phyloP scores from a whole-genome alignment of 1,139 yeast genomes.

The Geotrichum australiense region DNA sequence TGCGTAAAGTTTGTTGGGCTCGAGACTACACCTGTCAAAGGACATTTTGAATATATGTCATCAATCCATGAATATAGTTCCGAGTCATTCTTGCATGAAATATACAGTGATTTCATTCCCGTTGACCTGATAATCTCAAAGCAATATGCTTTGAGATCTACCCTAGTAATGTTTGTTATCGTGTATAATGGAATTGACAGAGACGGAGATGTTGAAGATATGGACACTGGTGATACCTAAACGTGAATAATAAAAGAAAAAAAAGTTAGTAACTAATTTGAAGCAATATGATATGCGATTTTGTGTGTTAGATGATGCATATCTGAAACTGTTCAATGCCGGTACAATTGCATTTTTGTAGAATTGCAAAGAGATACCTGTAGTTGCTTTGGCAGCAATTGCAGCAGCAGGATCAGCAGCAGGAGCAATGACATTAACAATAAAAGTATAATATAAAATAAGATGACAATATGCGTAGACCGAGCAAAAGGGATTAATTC shows the following conservation, averaged over 20 bases:
- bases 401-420: neutral
- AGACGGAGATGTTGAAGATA: constrained; percentile 33
- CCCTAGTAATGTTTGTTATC: constrained; percentile 51
- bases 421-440: constrained; percentile 1
- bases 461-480: neutral
- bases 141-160: constrained; percentile 61
- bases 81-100: constrained; percentile 69
- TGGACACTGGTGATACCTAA: constrained; percentile 11
- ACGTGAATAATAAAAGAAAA: too few species aligned
- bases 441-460: constrained; percentile 1
- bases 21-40: constrained; percentile 57
- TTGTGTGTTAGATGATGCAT: neutral
- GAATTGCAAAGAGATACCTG: too few species aligned
- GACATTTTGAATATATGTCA: constrained; percentile 80
- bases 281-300: neutral
- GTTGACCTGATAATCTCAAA: constrained; percentile 66
- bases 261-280: constrained; percentile 5
- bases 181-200: constrained; percentile 50
- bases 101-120: constrained; percentile 55
- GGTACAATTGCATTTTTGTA: too few species aligned
- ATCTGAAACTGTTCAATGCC: constrained; percentile 1
- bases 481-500: too few species aligned
- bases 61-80: constrained; percentile 91
- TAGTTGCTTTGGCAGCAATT: too few species aligned
- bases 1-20: constrained; percentile 42